phyloP scores from a whole-genome alignment of 2,329 filamentous ascomycete species.

The Clonostachys rosea region DNA sequence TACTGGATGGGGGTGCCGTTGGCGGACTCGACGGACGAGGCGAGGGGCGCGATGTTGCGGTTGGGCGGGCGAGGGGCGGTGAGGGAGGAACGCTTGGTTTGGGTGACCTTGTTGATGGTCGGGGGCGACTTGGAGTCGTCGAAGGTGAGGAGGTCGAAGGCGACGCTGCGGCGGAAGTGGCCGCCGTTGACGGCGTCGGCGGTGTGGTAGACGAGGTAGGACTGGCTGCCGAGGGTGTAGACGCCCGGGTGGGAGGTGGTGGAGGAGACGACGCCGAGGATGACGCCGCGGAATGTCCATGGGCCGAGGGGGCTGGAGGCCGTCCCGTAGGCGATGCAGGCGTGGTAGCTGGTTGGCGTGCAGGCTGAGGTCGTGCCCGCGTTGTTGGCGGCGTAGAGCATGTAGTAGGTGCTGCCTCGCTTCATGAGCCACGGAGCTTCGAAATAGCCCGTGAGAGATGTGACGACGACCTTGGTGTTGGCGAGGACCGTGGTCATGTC shows the following conservation, averaged over 20 bases:
- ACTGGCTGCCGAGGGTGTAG: conserved; percentile 17
- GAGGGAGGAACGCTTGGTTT: conserved; percentile 16
- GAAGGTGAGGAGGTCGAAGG: conserved; percentile 23
- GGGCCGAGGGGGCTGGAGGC: conserved; percentile 23
- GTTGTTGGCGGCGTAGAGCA: conserved; percentile 31
- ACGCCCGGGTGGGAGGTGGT: conserved; percentile 29
- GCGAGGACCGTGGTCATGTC: conserved; percentile 28
- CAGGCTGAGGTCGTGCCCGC: conserved; percentile 25
- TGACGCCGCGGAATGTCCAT: conserved; percentile 24
- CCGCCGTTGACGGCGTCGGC: conserved; percentile 23
- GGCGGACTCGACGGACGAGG: conserved; percentile 11
- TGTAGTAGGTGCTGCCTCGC: conserved; percentile 25
- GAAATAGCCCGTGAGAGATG: conserved; percentile 23
- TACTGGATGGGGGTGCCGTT: conserved; percentile 26
- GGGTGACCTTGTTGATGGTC: conserved; percentile 17
- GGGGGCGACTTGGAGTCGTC: conserved; percentile 19
- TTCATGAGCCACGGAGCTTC: conserved; percentile 32
- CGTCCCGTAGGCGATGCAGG: conserved; percentile 29
- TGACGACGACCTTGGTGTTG: conserved; percentile 10
- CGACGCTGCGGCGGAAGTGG: conserved; percentile 27
- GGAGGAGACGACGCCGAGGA: conserved; percentile 26
- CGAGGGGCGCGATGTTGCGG: conserved; percentile 23
- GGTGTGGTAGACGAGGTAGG: conserved; percentile 27
- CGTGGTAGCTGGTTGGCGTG: conserved; percentile 29
- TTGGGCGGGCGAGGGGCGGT: conserved; percentile 12